Percentiles rank a stretch among this genome's conserved stretches.
Evolutionary conservation across 73 alveolate genomes (phyloP).

Genomic region (Paramecium caudatum): DNA sequence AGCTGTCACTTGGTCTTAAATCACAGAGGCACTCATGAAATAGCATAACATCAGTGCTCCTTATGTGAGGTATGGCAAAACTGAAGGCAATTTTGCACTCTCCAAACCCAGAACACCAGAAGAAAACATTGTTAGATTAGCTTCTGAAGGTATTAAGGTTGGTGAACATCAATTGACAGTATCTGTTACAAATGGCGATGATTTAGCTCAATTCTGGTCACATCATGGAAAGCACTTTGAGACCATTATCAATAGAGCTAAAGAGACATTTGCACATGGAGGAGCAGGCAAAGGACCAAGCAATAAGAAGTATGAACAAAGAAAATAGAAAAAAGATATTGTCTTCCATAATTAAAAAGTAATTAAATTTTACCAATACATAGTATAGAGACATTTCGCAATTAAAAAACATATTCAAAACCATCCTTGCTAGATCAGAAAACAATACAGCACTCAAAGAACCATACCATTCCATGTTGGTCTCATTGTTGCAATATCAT

Average conservation of each 20-base stretch:
- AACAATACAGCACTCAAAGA: slow-evolving; percentile 86
- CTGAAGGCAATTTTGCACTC: slow-evolving; percentile 79
- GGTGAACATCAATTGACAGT: slow-evolving; percentile 84
- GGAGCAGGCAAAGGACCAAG: slow-evolving; percentile 79
- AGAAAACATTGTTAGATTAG: slow-evolving; percentile 62
- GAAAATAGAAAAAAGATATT: slow-evolving; percentile 78
- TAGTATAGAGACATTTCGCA: slow-evolving; percentile 85
- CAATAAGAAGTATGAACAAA: slow-evolving; percentile 72
- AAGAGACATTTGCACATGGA: slow-evolving; percentile 72
- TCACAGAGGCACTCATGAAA: slow-evolving; percentile 80
- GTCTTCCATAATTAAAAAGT: slow-evolving; percentile 71
- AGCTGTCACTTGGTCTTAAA: slow-evolving; percentile 77
- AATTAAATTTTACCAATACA: slow-evolving; percentile 62
- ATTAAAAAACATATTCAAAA: slow-evolving; percentile 79
- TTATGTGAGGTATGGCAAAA: slow-evolving; percentile 76
- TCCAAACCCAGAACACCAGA: slow-evolving; percentile 74
- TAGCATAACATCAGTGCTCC: slow-evolving; percentile 80
- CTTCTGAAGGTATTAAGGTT: slow-evolving; percentile 81
- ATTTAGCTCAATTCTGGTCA: slow-evolving; percentile 92
- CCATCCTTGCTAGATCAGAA: slow-evolving; percentile 73
- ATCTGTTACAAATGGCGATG: slow-evolving; percentile 89
- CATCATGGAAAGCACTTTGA: slow-evolving; percentile 96
- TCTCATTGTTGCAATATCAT: slow-evolving; percentile 81
- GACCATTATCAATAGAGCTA: slow-evolving; percentile 79
- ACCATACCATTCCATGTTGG: slow-evolving; percentile 87